Evolutionary conservation across 2,329 filamentous ascomycete genomes (phyloP).

Genomic region (Apiospora hydei): DNA sequence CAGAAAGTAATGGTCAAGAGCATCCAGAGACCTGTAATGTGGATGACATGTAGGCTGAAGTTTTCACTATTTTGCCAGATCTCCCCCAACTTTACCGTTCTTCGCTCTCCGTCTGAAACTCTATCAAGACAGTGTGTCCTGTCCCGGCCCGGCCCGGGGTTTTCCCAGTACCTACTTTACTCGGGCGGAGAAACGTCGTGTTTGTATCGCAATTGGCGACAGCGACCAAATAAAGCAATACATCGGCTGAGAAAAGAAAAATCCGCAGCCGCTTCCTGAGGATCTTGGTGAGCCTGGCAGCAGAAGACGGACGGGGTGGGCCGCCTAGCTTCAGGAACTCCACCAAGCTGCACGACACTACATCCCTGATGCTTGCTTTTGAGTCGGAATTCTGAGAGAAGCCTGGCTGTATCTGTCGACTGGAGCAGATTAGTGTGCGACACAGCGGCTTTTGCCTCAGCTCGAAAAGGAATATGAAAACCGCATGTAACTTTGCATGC

Average conservation of each 20-base stretch:
- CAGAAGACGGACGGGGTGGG: background rate
- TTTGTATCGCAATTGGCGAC: background rate
- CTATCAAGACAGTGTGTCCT: background rate
- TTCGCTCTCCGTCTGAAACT: background rate
- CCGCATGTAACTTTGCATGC: background rate
- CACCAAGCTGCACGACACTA: background rate
- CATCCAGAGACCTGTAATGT: background rate
- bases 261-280: background rate
- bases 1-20: background rate
- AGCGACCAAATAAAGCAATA: background rate
- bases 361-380: background rate
- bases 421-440: background rate
- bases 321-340: background rate
- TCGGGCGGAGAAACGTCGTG: background rate
- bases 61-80: background rate
- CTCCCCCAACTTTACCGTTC: background rate
- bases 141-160: background rate
- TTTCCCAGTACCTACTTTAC: background rate
- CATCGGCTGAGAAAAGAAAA: slow-evolving; percentile 1
- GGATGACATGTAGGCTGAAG: background rate
- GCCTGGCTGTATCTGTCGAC: background rate
- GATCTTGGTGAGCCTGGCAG: background rate
- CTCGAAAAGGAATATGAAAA: background rate
- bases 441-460: background rate
- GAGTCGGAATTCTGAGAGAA: no score